Evolutionary conservation across 768 basidiomycete genomes (phyloP).

Genomic region (Guyanaporus albipodus): DNA sequence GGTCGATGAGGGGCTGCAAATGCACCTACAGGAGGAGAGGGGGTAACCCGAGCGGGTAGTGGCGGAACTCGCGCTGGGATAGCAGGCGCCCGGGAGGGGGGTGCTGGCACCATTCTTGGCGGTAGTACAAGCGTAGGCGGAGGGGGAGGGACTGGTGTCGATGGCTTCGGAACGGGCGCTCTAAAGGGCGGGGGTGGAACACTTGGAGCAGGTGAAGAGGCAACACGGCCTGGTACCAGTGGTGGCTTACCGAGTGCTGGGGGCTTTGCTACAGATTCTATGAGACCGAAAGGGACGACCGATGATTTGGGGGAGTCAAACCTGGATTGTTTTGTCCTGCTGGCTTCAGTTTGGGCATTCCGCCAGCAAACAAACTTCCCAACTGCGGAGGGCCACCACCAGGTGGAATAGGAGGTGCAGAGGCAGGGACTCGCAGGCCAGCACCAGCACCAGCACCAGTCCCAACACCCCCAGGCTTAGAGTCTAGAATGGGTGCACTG

Average conservation of each 20-base stretch:
- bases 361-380: constrained; percentile 83
- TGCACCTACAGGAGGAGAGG: constrained; percentile 24
- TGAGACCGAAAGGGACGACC: constrained; percentile 4
- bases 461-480: constrained; percentile 40
- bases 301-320: constrained; percentile 29
- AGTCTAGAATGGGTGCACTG: constrained; percentile 61
- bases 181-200: constrained; percentile 31
- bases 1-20: constrained; percentile 28
- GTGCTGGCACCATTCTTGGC: constrained; percentile 31
- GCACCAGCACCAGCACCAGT: constrained; percentile 42
- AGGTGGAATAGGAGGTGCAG: constrained; percentile 17
- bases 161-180: constrained; percentile 27
- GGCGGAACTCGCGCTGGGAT: constrained; percentile 43
- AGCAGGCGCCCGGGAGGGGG: constrained; percentile 41
- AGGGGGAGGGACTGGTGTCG: constrained; percentile 33
- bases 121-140: constrained; percentile 31
- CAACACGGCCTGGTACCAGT: constrained; percentile 50
- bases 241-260: constrained; percentile 65
- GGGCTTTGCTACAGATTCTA: constrained; percentile 47
- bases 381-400: constrained; percentile 71
- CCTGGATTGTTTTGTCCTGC: constrained; percentile 60
- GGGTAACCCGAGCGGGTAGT: constrained; percentile 35
- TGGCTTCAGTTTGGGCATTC: constrained; percentile 86
- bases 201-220: constrained; percentile 26
- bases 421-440: constrained; percentile 18